These are phyloP conservation scores for Coffea eugenioides DNA, from an alignment of 257 asterid genomes.

Conservation along the genomic window DNA sequence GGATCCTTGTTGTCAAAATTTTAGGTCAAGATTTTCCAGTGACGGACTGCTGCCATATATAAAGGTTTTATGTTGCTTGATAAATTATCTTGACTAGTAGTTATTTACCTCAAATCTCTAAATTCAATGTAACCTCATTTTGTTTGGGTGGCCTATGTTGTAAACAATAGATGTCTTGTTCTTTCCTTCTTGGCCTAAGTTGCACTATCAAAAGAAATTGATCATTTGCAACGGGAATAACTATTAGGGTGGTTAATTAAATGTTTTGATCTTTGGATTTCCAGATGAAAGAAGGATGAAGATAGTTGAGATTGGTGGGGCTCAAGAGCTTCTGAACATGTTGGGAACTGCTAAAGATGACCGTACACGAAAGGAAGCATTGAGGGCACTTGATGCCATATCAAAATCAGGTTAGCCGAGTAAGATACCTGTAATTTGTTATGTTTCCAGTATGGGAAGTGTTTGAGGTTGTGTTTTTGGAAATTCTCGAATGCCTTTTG, in stretches of 20 bases:
- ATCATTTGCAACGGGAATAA: background rate
- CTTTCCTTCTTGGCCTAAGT: background rate
- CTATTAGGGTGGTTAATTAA: background rate
- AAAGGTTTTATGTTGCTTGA: background rate
- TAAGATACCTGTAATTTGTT: constrained; percentile 1
- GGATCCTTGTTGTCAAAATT: background rate
- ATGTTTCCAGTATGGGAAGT: background rate
- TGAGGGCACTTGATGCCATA: constrained; percentile 87
- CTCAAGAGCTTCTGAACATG: constrained; percentile 70
- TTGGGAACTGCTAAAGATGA: constrained; percentile 82
- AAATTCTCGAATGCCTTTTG: background rate
- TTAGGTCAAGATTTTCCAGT: background rate
- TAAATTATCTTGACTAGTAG: background rate
- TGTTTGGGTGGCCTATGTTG: background rate
- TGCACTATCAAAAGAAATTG: background rate
- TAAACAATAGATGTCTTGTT: background rate
- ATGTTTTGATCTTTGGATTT: constrained; percentile 7
- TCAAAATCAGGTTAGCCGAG: constrained; percentile 72
- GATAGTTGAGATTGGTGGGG: constrained; percentile 93
- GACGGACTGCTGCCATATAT: background rate
- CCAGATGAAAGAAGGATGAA: constrained; percentile 80
- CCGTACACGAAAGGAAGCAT: constrained; percentile 72
- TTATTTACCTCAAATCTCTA: background rate
- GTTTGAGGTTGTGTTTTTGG: background rate
- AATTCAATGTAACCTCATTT: background rate